Percentiles rank a stretch among this genome's conserved stretches.
Conservation (phyloP, 805 yeast species). For the Pichia kluyveri region DNA sequence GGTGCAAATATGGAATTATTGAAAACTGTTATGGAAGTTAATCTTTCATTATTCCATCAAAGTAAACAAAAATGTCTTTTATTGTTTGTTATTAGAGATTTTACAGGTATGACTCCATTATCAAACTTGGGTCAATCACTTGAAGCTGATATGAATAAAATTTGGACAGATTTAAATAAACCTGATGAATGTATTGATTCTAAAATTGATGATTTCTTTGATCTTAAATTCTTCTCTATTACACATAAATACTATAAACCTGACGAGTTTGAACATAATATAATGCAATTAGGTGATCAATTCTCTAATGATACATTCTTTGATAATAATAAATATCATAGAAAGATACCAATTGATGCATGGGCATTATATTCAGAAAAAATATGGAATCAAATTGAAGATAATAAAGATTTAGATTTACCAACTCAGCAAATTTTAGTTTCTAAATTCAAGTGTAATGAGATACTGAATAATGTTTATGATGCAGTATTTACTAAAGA, state of each 20-base stretch:
- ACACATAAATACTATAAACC: constrained; percentile 81
- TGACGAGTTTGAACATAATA: constrained; percentile 56
- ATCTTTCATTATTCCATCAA: constrained; percentile 72
- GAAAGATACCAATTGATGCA: constrained; percentile 86
- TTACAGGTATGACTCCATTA: constrained; percentile 79
- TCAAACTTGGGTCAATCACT: constrained; percentile 61
- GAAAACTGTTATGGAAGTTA: constrained; percentile 94
- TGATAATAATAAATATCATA: constrained; percentile 68
- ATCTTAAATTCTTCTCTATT: constrained; percentile 69
- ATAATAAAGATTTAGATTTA: constrained; percentile 86
- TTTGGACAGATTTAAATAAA: constrained; percentile 73
- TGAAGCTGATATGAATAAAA: constrained; percentile 57
- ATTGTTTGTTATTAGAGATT: constrained; percentile 88
- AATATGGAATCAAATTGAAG: constrained; percentile 91
- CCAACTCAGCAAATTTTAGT: constrained; percentile 96
- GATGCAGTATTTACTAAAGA: constrained; percentile 17
- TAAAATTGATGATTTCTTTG: constrained; percentile 68
- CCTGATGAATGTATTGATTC: constrained; percentile 55
- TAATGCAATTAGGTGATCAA: constrained; percentile 53
- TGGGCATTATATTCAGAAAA: constrained; percentile 88
- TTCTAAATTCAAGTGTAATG: constrained; percentile 91
- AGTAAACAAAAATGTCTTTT: constrained; percentile 49
- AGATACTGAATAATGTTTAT: constrained; percentile 53
- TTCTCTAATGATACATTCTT: constrained; percentile 36
- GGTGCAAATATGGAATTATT: constrained; percentile 96